Evolutionary conservation across 352 stramenopile genomes (phyloP).

Genomic region (Phytophthora idaei): DNA sequence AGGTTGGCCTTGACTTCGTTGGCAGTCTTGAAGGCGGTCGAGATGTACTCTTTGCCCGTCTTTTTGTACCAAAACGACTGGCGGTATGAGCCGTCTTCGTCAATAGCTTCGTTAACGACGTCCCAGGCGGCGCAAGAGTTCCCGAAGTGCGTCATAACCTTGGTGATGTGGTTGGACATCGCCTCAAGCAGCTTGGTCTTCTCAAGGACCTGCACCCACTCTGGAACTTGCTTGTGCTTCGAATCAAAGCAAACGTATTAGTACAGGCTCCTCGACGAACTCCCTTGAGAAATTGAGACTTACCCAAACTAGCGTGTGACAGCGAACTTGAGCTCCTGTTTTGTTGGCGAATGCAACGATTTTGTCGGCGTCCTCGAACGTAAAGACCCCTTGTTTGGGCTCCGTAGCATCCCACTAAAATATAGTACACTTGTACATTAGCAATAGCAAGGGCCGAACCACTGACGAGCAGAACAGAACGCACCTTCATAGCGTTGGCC

Average conservation of each 20-base stretch:
- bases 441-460: neutral
- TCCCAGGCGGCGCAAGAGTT: conserved; percentile 35
- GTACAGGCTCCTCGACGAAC: neutral
- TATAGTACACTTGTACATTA: conserved; percentile 11
- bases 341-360: conserved; percentile 35
- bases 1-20: conserved; percentile 37
- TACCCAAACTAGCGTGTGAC: conserved; percentile 40
- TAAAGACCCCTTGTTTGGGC: conserved; percentile 28
- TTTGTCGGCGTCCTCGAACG: conserved; percentile 35
- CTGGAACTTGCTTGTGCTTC: conserved; percentile 41
- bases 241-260: conserved; percentile 4
- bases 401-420: conserved; percentile 33
- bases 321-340: conserved; percentile 35
- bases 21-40: conserved; percentile 35
- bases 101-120: conserved; percentile 33
- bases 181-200: conserved; percentile 36
- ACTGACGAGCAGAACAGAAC: neutral
- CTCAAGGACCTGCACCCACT: conserved; percentile 37
- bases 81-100: conserved; percentile 37
- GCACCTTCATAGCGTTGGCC: conserved; percentile 39
- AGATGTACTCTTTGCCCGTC: conserved; percentile 41
- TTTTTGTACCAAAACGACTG: conserved; percentile 47
- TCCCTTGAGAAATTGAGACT: neutral
- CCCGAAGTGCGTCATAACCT: conserved; percentile 44
- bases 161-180: conserved; percentile 40